These are phyloP conservation scores for Nannochloris sp. DNA, from an alignment of 139 green algal species.

Conservation along the genomic window DNA sequence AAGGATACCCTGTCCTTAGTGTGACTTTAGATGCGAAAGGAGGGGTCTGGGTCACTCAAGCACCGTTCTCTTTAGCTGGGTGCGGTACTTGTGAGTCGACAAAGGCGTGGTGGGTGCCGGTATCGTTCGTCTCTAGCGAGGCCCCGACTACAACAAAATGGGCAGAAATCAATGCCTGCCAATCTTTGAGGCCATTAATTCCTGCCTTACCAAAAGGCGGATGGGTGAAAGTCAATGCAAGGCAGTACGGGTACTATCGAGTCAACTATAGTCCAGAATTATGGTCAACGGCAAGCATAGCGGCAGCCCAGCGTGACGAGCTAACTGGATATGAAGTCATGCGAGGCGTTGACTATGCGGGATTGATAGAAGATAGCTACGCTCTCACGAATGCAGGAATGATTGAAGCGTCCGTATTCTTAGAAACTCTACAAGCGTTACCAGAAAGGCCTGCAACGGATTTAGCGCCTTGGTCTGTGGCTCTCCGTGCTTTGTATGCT, in stretches of 20 bases:
- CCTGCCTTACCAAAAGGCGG: neutral
- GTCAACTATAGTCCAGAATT: conserved; percentile 45
- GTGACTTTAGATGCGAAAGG: conserved; percentile 6
- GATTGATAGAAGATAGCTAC: conserved; percentile 51
- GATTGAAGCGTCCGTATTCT: conserved; percentile 29
- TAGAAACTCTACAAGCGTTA: conserved; percentile 20
- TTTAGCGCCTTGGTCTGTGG: conserved; percentile 32
- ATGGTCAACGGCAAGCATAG: conserved; percentile 32
- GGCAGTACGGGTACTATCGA: conserved; percentile 53
- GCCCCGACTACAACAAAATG: neutral
- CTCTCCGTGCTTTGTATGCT: conserved; percentile 13
- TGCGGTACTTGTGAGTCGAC: neutral
- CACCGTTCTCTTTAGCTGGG: conserved; percentile 21
- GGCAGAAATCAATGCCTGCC: conserved; percentile 16
- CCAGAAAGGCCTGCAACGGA: conserved; percentile 6
- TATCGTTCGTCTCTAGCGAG: conserved; percentile 12
- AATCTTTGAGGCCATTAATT: neutral
- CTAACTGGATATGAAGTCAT: neutral
- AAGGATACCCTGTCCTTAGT: conserved; percentile 39
- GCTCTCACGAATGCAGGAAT: conserved; percentile 29
- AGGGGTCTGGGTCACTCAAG: conserved; percentile 9
- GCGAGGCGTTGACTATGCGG: conserved; percentile 35
- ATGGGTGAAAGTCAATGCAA: conserved; percentile 66
- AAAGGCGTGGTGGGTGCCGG: conserved; percentile 36
- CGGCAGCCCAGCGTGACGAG: conserved; percentile 8